Percentiles rank a stretch among this genome's conserved stretches.
Evolutionary conservation across 495 filamentous ascomycete species (phyloP).

Genomic region (Penicilliopsis zonata): DNA sequence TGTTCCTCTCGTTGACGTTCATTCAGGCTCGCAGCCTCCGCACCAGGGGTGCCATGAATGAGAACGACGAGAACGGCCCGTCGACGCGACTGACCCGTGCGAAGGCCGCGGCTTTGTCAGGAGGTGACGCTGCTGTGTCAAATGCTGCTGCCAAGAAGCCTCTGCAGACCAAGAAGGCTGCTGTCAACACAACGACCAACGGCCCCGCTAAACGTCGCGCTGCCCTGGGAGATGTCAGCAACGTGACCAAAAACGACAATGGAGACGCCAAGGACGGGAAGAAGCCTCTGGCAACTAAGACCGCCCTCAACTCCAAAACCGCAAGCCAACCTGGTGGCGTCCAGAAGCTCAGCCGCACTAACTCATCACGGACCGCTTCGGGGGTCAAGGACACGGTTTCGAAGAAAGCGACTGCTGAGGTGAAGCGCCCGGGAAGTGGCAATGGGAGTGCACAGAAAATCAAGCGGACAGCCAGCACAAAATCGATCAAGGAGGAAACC

Average conservation of each 20-base stretch:
- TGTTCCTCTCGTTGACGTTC: conserved; percentile 4
- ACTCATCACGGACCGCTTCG: conserved; percentile 49
- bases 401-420: conserved; percentile 45
- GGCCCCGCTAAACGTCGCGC: conserved; percentile 52
- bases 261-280: conserved; percentile 51
- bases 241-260: conserved; percentile 68
- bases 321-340: conserved; percentile 58
- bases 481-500: conserved; percentile 47
- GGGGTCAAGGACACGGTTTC: conserved; percentile 51
- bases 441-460: conserved; percentile 39
- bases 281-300: conserved; percentile 50
- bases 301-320: conserved; percentile 64
- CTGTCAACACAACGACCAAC: conserved; percentile 34
- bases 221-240: conserved; percentile 89
- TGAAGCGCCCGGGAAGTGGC: conserved; percentile 62
- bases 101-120: conserved; percentile 67
- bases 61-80: conserved; percentile 83
- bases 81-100: conserved; percentile 82
- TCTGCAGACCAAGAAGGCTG: conserved; percentile 62
- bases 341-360: conserved; percentile 61
- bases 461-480: conserved; percentile 45
- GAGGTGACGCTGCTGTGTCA: conserved; percentile 36
- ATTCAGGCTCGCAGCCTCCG: conserved; percentile 43
- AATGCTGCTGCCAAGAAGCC: conserved; percentile 53
- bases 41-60: conserved; percentile 63